phyloP scores from a whole-genome alignment of 2,329 filamentous ascomycete species.

The Alternaria angustiovoidea region DNA sequence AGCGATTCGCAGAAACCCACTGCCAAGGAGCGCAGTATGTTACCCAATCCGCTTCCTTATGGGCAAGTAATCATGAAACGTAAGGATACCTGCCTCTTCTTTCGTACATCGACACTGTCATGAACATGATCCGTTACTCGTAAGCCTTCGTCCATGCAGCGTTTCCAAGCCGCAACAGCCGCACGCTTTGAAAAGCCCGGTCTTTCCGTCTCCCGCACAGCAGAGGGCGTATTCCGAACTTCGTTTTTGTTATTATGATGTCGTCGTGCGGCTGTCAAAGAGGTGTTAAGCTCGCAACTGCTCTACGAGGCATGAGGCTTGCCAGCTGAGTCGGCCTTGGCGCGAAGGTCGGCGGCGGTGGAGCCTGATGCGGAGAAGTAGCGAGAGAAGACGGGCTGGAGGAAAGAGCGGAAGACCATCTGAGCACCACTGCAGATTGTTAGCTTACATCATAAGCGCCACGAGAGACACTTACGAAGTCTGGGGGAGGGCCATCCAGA shows the following conservation, averaged over 20 bases:
- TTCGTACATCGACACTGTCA: conserved; percentile 28
- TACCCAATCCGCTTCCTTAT: conserved; percentile 28
- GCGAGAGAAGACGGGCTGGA: conserved; percentile 88
- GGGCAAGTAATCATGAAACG: conserved; percentile 33
- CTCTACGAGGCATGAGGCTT: conserved; percentile 47
- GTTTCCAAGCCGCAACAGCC: conserved; percentile 42
- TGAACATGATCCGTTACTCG: conserved; percentile 28
- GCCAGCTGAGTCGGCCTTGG: conserved; percentile 78
- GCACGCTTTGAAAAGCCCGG: conserved; percentile 26
- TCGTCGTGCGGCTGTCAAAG: conserved; percentile 44
- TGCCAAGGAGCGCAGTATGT: conserved; percentile 22
- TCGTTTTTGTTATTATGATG: conserved; percentile 18
- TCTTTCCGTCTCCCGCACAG: conserved; percentile 15
- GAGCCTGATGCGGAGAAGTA: conserved; percentile 80
- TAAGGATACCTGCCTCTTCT: conserved; percentile 35
- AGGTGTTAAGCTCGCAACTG: conserved; percentile 22
- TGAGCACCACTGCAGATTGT: conserved; percentile 78
- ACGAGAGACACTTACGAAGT: conserved; percentile 75
- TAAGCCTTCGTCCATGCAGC: conserved; percentile 31
- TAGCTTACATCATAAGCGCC: conserved; percentile 9
- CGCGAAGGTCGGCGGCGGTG: conserved; percentile 85
- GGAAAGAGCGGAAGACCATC: conserved; percentile 94
- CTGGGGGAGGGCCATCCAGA: conserved; percentile 96
- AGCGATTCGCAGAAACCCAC: conserved; percentile 21
- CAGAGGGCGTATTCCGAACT: conserved; percentile 15